A percentile compares a stretch with the other conserved stretches of the same genome.
Conservation (phyloP, 108 stramenopile genomes). For the Nitzschia inconspicua region DNA sequence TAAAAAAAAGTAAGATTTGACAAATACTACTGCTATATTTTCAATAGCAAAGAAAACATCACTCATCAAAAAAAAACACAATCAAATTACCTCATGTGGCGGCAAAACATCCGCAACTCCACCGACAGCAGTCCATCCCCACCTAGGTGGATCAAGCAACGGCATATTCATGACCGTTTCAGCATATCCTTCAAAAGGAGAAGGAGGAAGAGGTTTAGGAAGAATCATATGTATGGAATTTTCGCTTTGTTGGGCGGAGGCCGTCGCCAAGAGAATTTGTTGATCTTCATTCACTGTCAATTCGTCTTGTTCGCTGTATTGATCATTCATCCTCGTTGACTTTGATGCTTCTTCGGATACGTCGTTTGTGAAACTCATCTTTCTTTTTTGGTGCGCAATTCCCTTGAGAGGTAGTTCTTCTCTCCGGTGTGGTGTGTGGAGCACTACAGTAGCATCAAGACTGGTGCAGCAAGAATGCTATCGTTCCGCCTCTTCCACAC, state of each 20-base stretch:
- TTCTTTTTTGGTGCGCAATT: too few species aligned
- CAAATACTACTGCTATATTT: too few species aligned
- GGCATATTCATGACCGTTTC: constrained; percentile 43
- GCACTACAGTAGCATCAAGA: too few species aligned
- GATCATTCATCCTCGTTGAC: too few species aligned
- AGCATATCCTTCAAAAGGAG: constrained; percentile 7
- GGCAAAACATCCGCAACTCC: constrained; percentile 58
- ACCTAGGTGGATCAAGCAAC: constrained; percentile 67
- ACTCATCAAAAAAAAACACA: too few species aligned
- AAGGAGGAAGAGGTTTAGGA: neutral
- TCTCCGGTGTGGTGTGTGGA: too few species aligned
- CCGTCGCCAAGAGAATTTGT: neutral
- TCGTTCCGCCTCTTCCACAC: too few species aligned
- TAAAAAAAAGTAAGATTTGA: neutral
- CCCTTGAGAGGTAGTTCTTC: too few species aligned
- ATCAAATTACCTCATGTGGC: constrained; percentile 62
- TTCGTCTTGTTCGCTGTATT: too few species aligned
- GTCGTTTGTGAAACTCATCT: constrained; percentile 1
- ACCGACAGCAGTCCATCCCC: constrained; percentile 80
- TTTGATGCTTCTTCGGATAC: neutral
- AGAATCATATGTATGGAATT: neutral
- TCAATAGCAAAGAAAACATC: too few species aligned
- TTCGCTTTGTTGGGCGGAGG: neutral
- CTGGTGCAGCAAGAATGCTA: too few species aligned
- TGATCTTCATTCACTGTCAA: neutral